Conservation (phyloP, 306 rosid genomes). For the Prinsepia uniflora region DNA sequence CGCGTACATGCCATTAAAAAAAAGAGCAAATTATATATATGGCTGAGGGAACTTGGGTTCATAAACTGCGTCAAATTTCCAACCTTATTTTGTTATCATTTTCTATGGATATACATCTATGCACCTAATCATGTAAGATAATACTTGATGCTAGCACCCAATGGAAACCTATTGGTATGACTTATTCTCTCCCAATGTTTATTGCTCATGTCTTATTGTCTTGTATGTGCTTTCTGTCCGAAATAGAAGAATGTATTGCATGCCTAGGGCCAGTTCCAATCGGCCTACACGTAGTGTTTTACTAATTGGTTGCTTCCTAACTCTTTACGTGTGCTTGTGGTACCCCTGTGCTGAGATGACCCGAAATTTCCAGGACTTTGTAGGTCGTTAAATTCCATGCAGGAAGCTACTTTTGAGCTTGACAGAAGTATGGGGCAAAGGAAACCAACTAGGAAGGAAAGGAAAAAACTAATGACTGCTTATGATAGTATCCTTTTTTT, state of each 20-base stretch:
- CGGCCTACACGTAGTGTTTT: neutral
- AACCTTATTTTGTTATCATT: too few relatives aligned
- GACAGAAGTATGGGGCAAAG: conserved; percentile 50
- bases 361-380: conserved; percentile 63
- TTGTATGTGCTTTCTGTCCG: neutral
- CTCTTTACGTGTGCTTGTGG: conserved; percentile 22
- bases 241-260: neutral
- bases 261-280: neutral
- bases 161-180: conserved; percentile 7
- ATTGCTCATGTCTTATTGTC: neutral
- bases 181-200: neutral
- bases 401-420: conserved; percentile 47
- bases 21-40: too few relatives aligned
- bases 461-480: conserved; percentile 55
- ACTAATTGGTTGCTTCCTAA: conserved; percentile 2
- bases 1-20: too few relatives aligned
- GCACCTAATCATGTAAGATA: neutral
- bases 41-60: too few relatives aligned
- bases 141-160: neutral
- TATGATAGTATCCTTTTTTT: conserved; percentile 66
- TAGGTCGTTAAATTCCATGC: conserved; percentile 48
- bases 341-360: conserved; percentile 29
- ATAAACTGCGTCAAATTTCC: too few relatives aligned
- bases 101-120: too few relatives aligned
- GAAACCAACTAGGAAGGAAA: conserved; percentile 73